Evolutionary conservation across 2,329 filamentous ascomycete genomes (phyloP), one percentile per base, ranked within the genome.

Genomic region (Aspergillus pseudoglaucus): DNA sequence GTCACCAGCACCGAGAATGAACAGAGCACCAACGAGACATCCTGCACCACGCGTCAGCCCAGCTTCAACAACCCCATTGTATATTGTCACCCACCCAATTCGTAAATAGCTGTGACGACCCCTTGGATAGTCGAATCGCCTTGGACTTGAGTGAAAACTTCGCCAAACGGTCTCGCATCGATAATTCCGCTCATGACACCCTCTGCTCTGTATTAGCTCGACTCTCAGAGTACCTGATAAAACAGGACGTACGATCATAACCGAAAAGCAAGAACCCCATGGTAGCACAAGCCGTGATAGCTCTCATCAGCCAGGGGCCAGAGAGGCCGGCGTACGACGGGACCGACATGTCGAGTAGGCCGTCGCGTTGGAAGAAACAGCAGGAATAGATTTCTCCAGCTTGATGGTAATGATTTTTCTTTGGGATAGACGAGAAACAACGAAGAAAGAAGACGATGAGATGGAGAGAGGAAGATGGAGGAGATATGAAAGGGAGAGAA

Each of bases 261-360:
- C 76, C 77, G 50, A 80, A 79, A 15, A 80, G 73, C 12, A 80
- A 62, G 64, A 82, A 82, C 3, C 77, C 79, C 37, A 39, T 39
- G 15, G 17, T 20, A 18, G 37, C 17, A 12, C 15, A 18, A 15
- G 33, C 33, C n/a, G 33, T 37, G n/a, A 37, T 18, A n/a, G 33
- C n/a, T 4, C 33, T 37, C 33, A 6, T 37, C 33, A 37, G 33
- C 33, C 33, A 37, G 33, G 33, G 33, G 33, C 33, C 33, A 18
- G 33, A 37, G n/a, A 37, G 33, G 6, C 33, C 33, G 33, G 9
- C 8, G 33, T 15, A 37, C 6, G 33, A 37, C 33, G 33, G 33
- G 33, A 8, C 17, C 6, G n/a, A 15, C 33, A 37, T 37, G 17
- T 37, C 17, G 33, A 17, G 12, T 6, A 7, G 33, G 17, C 33